Conservation (phyloP, 1,284 basidiomycete genomes). For the Afroboletus lepidellus region DNA sequence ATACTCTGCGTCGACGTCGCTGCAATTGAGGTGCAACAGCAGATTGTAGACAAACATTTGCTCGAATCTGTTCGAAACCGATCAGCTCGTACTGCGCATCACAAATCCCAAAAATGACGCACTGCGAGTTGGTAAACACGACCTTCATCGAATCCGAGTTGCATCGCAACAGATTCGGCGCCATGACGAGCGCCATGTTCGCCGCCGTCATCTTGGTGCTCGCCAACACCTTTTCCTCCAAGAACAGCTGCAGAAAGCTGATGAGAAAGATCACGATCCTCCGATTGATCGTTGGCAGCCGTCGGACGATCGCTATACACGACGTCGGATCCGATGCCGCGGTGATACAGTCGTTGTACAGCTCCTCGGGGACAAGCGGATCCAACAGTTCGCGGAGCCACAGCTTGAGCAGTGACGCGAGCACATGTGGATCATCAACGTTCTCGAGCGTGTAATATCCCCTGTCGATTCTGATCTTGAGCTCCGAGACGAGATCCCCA, state of each 20-base stretch:
- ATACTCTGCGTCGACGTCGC: slow-evolving; percentile 71
- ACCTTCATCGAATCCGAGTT: slow-evolving; percentile 79
- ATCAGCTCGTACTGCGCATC: slow-evolving; percentile 6
- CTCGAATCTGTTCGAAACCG: slow-evolving; percentile 59
- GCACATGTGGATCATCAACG: slow-evolving; percentile 84
- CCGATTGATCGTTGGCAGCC: slow-evolving; percentile 80
- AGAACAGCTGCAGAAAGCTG: slow-evolving; percentile 86
- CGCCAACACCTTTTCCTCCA: slow-evolving; percentile 68
- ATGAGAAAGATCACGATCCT: slow-evolving; percentile 83
- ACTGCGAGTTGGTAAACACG: slow-evolving; percentile 88
- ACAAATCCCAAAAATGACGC: slow-evolving; percentile 34
- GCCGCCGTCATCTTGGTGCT: slow-evolving; percentile 86
- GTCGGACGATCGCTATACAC: slow-evolving; percentile 71
- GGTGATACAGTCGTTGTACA: slow-evolving; percentile 84
- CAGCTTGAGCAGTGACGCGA: slow-evolving; percentile 85
- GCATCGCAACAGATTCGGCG: slow-evolving; percentile 84
- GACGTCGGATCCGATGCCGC: slow-evolving; percentile 63
- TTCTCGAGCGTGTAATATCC: slow-evolving; percentile 88
- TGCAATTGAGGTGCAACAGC: slow-evolving; percentile 74
- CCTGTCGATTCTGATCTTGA: slow-evolving; percentile 85
- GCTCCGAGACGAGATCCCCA: slow-evolving; percentile 77
- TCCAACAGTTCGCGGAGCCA: slow-evolving; percentile 90
- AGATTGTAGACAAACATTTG: slow-evolving; percentile 85
- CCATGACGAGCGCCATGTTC: slow-evolving; percentile 81
- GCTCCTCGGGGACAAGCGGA: slow-evolving; percentile 82